Percentiles rank a stretch among this genome's conserved stretches.
Evolutionary conservation across 2,329 filamentous ascomycete genomes (phyloP).

Genomic region (Aspergillus aculeatus): DNA sequence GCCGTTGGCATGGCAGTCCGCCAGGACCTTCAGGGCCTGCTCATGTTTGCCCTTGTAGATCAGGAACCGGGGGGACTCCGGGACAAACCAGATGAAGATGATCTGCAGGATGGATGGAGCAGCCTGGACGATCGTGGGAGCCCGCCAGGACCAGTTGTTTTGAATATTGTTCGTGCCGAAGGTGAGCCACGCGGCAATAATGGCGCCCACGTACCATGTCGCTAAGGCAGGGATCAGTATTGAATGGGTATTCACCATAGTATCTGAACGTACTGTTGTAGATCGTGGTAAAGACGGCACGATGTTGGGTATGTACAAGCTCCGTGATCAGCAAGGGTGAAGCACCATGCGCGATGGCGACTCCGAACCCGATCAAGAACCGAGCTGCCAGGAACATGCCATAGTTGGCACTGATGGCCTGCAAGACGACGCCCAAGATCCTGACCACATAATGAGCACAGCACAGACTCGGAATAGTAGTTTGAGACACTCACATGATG

Average conservation of each 20-base stretch:
- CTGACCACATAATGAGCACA: constrained; percentile 6
- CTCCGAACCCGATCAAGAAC: constrained; percentile 31
- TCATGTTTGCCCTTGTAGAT: constrained; percentile 32
- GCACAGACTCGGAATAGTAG: neutral
- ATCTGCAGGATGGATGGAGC: constrained; percentile 58
- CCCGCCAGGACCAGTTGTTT: constrained; percentile 47
- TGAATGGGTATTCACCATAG: neutral
- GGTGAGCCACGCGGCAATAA: constrained; percentile 44
- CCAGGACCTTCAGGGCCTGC: constrained; percentile 31
- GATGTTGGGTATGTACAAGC: constrained; percentile 31
- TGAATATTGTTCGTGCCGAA: constrained; percentile 40
- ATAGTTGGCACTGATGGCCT: constrained; percentile 28
- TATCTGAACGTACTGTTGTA: constrained; percentile 19
- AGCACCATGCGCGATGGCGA: constrained; percentile 27
- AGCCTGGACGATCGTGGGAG: constrained; percentile 58
- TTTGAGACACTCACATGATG: constrained; percentile 14
- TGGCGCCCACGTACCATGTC: constrained; percentile 49
- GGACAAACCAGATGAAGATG: constrained; percentile 60
- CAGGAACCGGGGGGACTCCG: constrained; percentile 61
- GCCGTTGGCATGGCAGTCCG: constrained; percentile 43
- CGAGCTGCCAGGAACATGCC: constrained; percentile 31
- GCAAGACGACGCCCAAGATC: constrained; percentile 30
- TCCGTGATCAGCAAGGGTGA: constrained; percentile 30
- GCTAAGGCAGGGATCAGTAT: neutral
- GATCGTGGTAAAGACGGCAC: constrained; percentile 27